Evolutionary conservation across 108 stramenopile genomes (phyloP), one percentile per base, ranked within the genome.

Genomic region (Nitzschia sp.): DNA sequence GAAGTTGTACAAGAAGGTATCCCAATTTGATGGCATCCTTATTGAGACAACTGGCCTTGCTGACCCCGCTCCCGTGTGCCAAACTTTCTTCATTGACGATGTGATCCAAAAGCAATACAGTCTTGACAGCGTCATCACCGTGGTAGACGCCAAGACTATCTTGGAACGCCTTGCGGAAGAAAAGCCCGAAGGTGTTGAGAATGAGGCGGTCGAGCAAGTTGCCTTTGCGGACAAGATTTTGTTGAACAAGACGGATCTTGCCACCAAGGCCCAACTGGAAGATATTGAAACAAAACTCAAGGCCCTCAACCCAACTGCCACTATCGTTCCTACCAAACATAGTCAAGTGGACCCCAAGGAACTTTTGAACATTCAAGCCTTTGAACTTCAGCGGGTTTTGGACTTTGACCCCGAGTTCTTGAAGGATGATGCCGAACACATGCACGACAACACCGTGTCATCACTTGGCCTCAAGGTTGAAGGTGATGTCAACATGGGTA

Each of bases 31-130:
- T 67, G 92, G 83, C 10, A 76, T 99, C 67, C 84, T 99, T 50
- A 93, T 99, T 51, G 97, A 99, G 69, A 98, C 97, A 10, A 97
- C 97, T 0, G 98, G 98, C n/a, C 69, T 99, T 10, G 96, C 97
- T 3, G 96, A 98, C 75, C 95, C 96, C 6, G 77, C 74, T 20
- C 75, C 77, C 1, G 94, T 99, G 11, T 83, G 86, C 38, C 95
- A 96, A 53, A 96, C 97, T 10, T 97, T 99, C 61, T 97, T 97
- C 69, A 77, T 95, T n/a, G 95, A 97, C 72, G 92, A 96, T 37
- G 88, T 87, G 8, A 65, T 94, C 46, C 57, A 71, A 17, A 68
- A 73, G 22, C 70, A 78, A 69, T 93, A 91, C 63, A 57, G 61
- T 34, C 77, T 98, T n/a, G 98, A 98, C 55, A 75, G 79, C 43